Conservation (phyloP, 2,329 filamentous ascomycete genomes). For the Clonostachys sp. region DNA sequence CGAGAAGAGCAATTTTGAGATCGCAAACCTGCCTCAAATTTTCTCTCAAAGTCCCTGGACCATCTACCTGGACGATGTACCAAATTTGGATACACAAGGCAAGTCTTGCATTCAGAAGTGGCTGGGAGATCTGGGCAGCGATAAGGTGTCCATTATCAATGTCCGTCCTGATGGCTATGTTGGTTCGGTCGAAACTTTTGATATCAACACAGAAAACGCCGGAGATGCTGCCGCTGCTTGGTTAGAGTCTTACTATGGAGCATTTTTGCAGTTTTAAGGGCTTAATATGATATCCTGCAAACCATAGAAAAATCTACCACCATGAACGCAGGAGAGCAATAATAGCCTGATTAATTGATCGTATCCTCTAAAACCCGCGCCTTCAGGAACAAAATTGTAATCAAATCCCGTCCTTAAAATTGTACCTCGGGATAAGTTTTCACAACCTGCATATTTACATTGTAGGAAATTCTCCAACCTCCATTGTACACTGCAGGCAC, state of each 20-base stretch:
- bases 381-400: slow-evolving; percentile 7
- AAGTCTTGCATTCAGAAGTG: slow-evolving; percentile 64
- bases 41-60: slow-evolving; percentile 66
- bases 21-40: slow-evolving; percentile 57
- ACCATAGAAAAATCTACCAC: slow-evolving; percentile 64
- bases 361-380: background rate
- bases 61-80: slow-evolving; percentile 65
- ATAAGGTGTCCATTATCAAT: slow-evolving; percentile 60
- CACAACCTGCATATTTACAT: too few relatives aligned
- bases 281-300: slow-evolving; percentile 42
- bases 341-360: slow-evolving; percentile 56
- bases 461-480: too few relatives aligned
- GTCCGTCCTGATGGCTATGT: slow-evolving; percentile 73
- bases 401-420: background rate
- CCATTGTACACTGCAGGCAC: too few relatives aligned
- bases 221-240: slow-evolving; percentile 47
- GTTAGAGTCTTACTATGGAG: slow-evolving; percentile 49
- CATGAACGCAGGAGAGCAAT: slow-evolving; percentile 66
- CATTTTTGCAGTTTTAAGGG: slow-evolving; percentile 56
- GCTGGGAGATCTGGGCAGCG: slow-evolving; percentile 52
- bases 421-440: too few relatives aligned
- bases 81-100: slow-evolving; percentile 36
- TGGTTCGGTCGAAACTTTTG: slow-evolving; percentile 55
- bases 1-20: slow-evolving; percentile 48
- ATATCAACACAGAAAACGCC: slow-evolving; percentile 43